phyloP scores from a whole-genome alignment of 2,329 filamentous ascomycete genomes.

The Pezicula radicicola region DNA sequence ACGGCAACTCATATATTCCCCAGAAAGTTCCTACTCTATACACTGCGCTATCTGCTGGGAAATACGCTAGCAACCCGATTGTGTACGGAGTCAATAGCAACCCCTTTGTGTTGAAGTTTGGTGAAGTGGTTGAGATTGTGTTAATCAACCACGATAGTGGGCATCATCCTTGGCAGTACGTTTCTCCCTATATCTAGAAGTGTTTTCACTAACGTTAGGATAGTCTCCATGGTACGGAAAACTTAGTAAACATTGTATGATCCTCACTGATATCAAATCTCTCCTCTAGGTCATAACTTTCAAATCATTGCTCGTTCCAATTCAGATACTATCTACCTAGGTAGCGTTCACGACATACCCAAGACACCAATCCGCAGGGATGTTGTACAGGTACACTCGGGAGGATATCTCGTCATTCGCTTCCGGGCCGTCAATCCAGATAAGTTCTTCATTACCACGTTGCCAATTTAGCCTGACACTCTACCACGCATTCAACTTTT shows the following conservation, averaged over 20 bases:
- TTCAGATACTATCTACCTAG: not conserved
- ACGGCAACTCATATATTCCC: constrained; percentile 70
- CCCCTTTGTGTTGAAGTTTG: constrained; percentile 61
- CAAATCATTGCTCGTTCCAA: constrained; percentile 28
- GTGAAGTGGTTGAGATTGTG: constrained; percentile 55
- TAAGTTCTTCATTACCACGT: no score
- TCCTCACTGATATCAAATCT: constrained; percentile 35
- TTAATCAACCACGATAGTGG: constrained; percentile 47
- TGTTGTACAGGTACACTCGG: constrained; percentile 59
- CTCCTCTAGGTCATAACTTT: constrained; percentile 2
- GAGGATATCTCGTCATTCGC: constrained; percentile 47
- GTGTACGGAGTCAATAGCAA: constrained; percentile 63
- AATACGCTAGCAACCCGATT: constrained; percentile 41
- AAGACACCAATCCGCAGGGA: constrained; percentile 60
- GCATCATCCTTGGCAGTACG: no score
- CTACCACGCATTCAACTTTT: no score
- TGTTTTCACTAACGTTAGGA: no score
- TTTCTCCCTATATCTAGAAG: no score
- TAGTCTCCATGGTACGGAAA: no score
- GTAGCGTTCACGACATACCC: constrained; percentile 20
- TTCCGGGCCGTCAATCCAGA: no score
- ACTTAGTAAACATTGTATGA: no score
- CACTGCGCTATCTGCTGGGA: constrained; percentile 63
- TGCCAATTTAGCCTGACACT: no score
- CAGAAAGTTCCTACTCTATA: constrained; percentile 81